Evolutionary conservation across 2,329 filamentous ascomycete genomes (phyloP), one percentile per base, ranked within the genome.

Genomic region (Helicocarpus griseus): DNA sequence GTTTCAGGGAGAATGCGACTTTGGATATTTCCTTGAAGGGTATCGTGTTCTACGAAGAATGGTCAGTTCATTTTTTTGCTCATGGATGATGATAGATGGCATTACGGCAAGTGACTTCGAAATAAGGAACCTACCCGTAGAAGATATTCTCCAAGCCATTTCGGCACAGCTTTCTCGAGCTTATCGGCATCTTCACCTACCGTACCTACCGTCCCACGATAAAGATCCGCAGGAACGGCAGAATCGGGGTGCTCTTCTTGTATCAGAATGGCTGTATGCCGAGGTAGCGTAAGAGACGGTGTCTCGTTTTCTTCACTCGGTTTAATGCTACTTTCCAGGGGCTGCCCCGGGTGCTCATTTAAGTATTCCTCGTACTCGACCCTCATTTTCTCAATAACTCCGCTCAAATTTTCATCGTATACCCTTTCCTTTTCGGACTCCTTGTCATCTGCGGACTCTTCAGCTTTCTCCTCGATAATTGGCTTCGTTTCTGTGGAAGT

Each of bases 21-120:
- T 98, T 98, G 59, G 91, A 81, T 1, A 90, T 83, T n/a, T 97
- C 93, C 72, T 97, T 97, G 53, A 77, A 71, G 0, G 89, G 88
- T 7, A 88, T 81, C 64, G 81, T 78, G 65, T 96, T 96, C 75
- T 89, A 47, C 53, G 5, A 13, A 5, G 29, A 31, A 19, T 40
- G 39, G 41, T 50, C 28, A 49, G 36, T 41, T 6, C 4, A 14
- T 22, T 35, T 8, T 9, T 36, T 21, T n/a, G n/a, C n/a, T 33
- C 19, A 5, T 19, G 21, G 21, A 39, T 36, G 44, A 33, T 11
- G n/a, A 21, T 9, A 3, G 5, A 21, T 21, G 19, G 2, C 14
- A 22, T 51, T 36, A 48, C 11, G 1, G 21, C 13, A 24, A 47
- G n/a, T n/a, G n/a, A n/a, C n/a, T n/a, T n/a, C n/a, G 13, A 47